Evolutionary conservation across 2,329 filamentous ascomycete species (phyloP), one percentile per base, ranked within the genome.

Genomic region (Aspergillus aculeatus): DNA sequence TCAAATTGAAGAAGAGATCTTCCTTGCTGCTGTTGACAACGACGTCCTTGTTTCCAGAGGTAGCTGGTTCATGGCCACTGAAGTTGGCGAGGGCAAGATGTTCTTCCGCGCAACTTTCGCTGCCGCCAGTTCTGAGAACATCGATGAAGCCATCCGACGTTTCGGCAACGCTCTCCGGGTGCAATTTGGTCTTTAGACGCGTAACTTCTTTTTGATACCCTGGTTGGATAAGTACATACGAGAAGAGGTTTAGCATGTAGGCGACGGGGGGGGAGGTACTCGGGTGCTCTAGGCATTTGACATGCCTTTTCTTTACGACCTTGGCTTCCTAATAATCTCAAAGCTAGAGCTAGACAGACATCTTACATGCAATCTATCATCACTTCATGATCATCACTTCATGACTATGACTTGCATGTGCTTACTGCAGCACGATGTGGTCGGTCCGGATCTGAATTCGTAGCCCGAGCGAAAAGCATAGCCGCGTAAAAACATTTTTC

Each of bases 41-140:
- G 89, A 91, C 23, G 91, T 95, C 4, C 82, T 99, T 50, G 82
- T 95, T 2, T 92, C 90, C 60, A 84, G 90, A 51, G 95, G 95
- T 3, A 93, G 88, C 51, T 99, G 93, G 93, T 99, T 98, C 83
- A 84, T 86, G 60, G 90, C 93, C 0, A 89, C 95, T 72, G 84
- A 83, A 48, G 81, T 84, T 51, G 82, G 80, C 11, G 74, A 78
- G 56, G 80, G 82, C 11, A 88, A 87, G 29, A 81, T 96, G 76
- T 97, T 91, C 79, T 96, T 98, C 82, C 85, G 95, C 55, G 87
- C 91, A 4, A 99, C 94, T 0, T 99, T 90, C 79, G 93, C 94
- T 0, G 88, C 92, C 41, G 92, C 92, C 2, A 87, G 85, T 12
- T 82, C 84, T 14, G 84, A 87, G 57, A 85, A 87, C 66, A 92